Evolutionary conservation across 2,329 filamentous ascomycete genomes (phyloP).

Genomic region (Leptographium flavum): DNA sequence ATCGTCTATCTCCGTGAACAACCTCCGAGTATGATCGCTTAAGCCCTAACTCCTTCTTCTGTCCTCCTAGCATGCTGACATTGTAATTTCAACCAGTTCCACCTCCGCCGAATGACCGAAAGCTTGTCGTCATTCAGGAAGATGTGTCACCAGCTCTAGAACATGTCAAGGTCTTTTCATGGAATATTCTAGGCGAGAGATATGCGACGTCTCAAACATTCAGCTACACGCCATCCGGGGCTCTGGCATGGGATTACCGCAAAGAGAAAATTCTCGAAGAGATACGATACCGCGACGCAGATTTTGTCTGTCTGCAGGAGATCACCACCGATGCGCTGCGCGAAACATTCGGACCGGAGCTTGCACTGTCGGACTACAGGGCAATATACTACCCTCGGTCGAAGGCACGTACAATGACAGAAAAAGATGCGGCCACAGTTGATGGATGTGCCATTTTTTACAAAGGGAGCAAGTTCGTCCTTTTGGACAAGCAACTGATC

Average conservation of each 20-base stretch:
- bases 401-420: slow-evolving; percentile 79
- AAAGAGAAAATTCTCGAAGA: slow-evolving; percentile 73
- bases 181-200: slow-evolving; percentile 92
- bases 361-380: slow-evolving; percentile 82
- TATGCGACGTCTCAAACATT: slow-evolving; percentile 77
- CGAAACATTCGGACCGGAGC: slow-evolving; percentile 74
- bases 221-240: slow-evolving; percentile 74
- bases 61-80: too few species aligned
- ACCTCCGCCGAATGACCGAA: slow-evolving; percentile 59
- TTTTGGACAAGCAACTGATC: slow-evolving; percentile 87
- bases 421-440: slow-evolving; percentile 76
- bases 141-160: slow-evolving; percentile 46
- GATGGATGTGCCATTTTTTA: slow-evolving; percentile 96
- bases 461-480: slow-evolving; percentile 71
- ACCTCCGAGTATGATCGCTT: slow-evolving; percentile 55
- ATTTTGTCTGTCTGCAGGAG: slow-evolving; percentile 88
- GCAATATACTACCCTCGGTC: slow-evolving; percentile 87
- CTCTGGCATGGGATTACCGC: slow-evolving; percentile 77
- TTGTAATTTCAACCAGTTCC: slow-evolving; percentile 34
- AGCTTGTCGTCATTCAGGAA: slow-evolving; percentile 64
- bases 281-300: slow-evolving; percentile 62
- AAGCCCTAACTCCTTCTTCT: too few species aligned
- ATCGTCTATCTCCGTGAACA: slow-evolving; percentile 73
- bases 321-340: slow-evolving; percentile 86
- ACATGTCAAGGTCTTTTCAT: slow-evolving; percentile 73